These are phyloP conservation scores for Lentinula detonsa DNA, from an alignment of 768 basidiomycete genomes.

Conservation along the genomic window DNA sequence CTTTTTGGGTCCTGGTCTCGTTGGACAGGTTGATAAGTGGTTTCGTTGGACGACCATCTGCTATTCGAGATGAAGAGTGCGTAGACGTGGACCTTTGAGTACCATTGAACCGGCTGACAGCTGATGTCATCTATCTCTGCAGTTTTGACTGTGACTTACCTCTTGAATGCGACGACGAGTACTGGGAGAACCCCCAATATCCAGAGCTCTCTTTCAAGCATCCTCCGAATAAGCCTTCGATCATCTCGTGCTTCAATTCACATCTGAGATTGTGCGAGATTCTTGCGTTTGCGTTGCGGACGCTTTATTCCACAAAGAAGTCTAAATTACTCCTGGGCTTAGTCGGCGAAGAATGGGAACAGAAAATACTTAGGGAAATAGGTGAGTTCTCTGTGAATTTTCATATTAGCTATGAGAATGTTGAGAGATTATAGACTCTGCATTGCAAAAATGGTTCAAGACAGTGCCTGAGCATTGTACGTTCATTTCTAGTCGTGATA, in stretches of 20 bases:
- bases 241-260: constrained; percentile 1
- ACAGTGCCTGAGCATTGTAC: constrained; percentile 37
- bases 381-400: not conserved
- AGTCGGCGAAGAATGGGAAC: constrained; percentile 18
- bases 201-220: constrained; percentile 8
- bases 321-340: constrained; percentile 13
- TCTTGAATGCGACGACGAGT: constrained; percentile 52
- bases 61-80: constrained; percentile 52
- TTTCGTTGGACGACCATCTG: constrained; percentile 46
- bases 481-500: not conserved
- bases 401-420: not conserved
- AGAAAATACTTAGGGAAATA: constrained; percentile 9
- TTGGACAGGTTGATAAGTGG: constrained; percentile 34
- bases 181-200: constrained; percentile 28
- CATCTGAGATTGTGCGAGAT: constrained; percentile 7
- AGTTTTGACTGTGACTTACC: constrained; percentile 44
- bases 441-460: constrained; percentile 47
- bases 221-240: constrained; percentile 6
- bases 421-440: constrained; percentile 17
- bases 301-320: constrained; percentile 8
- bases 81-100: constrained; percentile 11
- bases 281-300: constrained; percentile 7
- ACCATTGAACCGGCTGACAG: not conserved
- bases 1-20: constrained; percentile 42
- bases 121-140: constrained; percentile 21